Evolutionary conservation across 495 filamentous ascomycete genomes (phyloP).

Genomic region (Penicillium coprophilum): DNA sequence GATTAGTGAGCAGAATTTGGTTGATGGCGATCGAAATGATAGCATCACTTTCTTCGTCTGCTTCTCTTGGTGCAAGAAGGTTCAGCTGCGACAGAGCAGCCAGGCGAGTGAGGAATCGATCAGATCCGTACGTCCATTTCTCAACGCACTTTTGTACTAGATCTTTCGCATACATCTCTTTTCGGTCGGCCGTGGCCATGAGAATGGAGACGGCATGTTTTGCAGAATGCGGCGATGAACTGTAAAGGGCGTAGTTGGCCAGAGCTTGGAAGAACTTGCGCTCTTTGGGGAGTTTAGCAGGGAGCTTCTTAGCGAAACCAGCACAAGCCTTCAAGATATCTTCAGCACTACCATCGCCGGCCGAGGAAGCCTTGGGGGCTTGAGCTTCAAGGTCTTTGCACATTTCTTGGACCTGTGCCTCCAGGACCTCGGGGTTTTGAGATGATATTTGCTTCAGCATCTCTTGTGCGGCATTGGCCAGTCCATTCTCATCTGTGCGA

Average conservation of each 20-base stretch:
- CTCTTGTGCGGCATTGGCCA: slow-evolving; percentile 81
- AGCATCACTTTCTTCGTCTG: slow-evolving; percentile 68
- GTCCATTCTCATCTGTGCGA: slow-evolving; percentile 71
- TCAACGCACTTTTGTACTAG: slow-evolving; percentile 71
- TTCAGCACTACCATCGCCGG: slow-evolving; percentile 67
- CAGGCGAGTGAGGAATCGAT: slow-evolving; percentile 79
- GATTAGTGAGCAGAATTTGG: slow-evolving; percentile 69
- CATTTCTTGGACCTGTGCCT: slow-evolving; percentile 87
- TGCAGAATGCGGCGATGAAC: slow-evolving; percentile 75
- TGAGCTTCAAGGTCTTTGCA: slow-evolving; percentile 80
- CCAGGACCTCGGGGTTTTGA: slow-evolving; percentile 82
- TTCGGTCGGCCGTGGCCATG: slow-evolving; percentile 75
- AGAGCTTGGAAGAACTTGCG: slow-evolving; percentile 81
- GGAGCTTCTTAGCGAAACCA: slow-evolving; percentile 80
- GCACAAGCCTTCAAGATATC: slow-evolving; percentile 92
- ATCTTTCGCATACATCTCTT: slow-evolving; percentile 84
- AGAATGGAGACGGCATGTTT: slow-evolving; percentile 93
- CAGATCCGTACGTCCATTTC: slow-evolving; percentile 71
- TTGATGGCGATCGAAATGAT: slow-evolving; percentile 78
- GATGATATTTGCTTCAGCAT: slow-evolving; percentile 90
- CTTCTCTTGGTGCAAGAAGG: slow-evolving; percentile 70
- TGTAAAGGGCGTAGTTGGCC: slow-evolving; percentile 75
- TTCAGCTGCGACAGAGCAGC: slow-evolving; percentile 81
- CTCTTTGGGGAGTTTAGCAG: slow-evolving; percentile 79
- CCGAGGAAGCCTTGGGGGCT: slow-evolving; percentile 65